A percentile compares a stretch with the other conserved stretches of the same genome.
Conservation (phyloP, 345 rosid species). For the Eucalyptus pauciflora region DNA sequence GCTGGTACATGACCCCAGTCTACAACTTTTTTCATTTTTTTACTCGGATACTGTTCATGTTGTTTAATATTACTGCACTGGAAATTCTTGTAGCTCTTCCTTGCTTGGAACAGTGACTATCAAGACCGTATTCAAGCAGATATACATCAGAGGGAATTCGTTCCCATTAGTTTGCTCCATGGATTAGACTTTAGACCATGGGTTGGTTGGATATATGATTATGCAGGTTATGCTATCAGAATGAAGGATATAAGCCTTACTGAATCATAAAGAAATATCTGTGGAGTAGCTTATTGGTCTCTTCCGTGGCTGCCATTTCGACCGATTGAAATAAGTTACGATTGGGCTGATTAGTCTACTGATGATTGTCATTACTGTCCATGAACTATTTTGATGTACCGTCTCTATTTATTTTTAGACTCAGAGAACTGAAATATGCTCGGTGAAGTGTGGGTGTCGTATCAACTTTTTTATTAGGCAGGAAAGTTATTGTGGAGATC, state of each 20-base stretch:
- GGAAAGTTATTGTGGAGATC: no score
- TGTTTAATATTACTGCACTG: neutral
- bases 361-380: neutral
- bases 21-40: neutral
- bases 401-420: neutral
- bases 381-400: neutral
- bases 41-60: neutral
- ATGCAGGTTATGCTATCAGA: conserved; percentile 64
- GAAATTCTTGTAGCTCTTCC: neutral
- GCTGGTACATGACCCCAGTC: conserved; percentile 30
- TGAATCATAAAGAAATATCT: conserved; percentile 88
- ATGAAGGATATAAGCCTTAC: conserved; percentile 73
- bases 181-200: conserved; percentile 53
- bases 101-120: conserved; percentile 39
- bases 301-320: conserved; percentile 52
- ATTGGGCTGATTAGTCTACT: neutral
- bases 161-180: conserved; percentile 75
- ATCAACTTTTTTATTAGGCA: no score
- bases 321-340: neutral
- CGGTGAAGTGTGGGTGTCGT: neutral
- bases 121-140: conserved; percentile 83
- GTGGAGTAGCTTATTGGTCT: conserved; percentile 86
- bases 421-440: neutral
- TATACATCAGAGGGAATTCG: conserved; percentile 75
- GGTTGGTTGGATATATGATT: conserved; percentile 68